A percentile compares a stretch with the other conserved stretches of the same genome.
These are phyloP conservation scores for Strobilomyces confusus DNA, from an alignment of 768 basidiomycete species.

Conservation along the genomic window DNA sequence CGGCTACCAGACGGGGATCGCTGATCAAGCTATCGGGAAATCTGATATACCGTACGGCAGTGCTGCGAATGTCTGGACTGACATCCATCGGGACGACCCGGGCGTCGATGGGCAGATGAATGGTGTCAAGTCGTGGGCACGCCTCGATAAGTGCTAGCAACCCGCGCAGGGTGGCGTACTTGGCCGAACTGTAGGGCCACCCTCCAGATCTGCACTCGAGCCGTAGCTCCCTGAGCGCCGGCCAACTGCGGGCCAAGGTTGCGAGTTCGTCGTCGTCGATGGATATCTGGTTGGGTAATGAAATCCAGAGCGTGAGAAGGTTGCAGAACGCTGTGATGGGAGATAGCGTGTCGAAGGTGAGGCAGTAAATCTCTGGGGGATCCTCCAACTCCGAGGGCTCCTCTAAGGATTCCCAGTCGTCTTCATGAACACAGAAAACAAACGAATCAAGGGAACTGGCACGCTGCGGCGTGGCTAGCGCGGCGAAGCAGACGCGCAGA, in stretches of 20 bases:
- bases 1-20: background rate
- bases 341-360: background rate
- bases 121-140: background rate
- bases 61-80: background rate
- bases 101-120: background rate
- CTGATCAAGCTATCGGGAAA: background rate
- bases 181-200: background rate
- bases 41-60: background rate
- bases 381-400: background rate
- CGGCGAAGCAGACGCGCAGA: background rate
- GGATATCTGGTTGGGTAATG: background rate
- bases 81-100: background rate
- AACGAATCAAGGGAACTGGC: background rate
- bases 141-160: background rate
- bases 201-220: background rate
- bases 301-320: background rate
- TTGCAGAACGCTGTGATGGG: background rate
- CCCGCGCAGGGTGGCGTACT: background rate
- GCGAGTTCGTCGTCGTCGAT: background rate
- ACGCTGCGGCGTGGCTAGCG: background rate
- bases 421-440: background rate
- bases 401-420: background rate
- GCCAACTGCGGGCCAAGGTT: background rate
- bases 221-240: background rate
- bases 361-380: background rate